These are phyloP conservation scores for Prunus padus DNA, from an alignment of 306 rosid species.

Conservation along the genomic window DNA sequence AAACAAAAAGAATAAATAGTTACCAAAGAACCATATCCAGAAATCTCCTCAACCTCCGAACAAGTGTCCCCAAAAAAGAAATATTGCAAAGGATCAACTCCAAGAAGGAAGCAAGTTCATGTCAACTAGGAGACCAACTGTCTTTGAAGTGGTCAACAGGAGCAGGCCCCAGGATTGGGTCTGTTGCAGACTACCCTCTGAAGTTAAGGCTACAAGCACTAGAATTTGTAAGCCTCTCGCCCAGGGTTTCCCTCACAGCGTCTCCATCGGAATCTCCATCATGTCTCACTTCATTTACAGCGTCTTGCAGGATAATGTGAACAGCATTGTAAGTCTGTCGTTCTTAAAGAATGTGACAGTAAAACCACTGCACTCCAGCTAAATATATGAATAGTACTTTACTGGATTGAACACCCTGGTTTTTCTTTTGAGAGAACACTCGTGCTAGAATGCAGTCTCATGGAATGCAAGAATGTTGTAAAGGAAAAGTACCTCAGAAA, in stretches of 20 bases:
- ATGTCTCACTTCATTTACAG: neutral
- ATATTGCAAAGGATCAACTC: constrained; percentile 27
- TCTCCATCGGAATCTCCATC: neutral
- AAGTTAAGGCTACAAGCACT: constrained; percentile 26
- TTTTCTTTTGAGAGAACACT: neutral
- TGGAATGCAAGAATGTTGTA: neutral
- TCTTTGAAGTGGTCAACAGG: constrained; percentile 24
- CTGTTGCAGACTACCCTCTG: constrained; percentile 25
- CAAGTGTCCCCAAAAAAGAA: constrained; percentile 7
- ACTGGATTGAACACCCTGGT: neutral
- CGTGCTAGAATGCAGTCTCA: neutral
- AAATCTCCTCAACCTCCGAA: constrained; percentile 4
- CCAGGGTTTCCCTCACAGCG: neutral
- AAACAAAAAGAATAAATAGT: neutral
- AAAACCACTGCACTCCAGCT: neutral
- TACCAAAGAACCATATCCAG: constrained; percentile 12
- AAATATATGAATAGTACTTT: no score
- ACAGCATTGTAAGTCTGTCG: neutral
- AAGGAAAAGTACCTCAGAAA: neutral
- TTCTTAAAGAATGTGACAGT: neutral
- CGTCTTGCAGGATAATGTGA: constrained; percentile 27
- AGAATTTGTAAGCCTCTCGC: constrained; percentile 16
- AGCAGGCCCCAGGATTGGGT: constrained; percentile 30
- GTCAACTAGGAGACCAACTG: constrained; percentile 14
- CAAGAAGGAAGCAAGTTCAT: constrained; percentile 24